Base-by-base conservation (phyloP, 2,329 filamentous ascomycete genomes). In the Cladophialophora exuberans region DNA sequence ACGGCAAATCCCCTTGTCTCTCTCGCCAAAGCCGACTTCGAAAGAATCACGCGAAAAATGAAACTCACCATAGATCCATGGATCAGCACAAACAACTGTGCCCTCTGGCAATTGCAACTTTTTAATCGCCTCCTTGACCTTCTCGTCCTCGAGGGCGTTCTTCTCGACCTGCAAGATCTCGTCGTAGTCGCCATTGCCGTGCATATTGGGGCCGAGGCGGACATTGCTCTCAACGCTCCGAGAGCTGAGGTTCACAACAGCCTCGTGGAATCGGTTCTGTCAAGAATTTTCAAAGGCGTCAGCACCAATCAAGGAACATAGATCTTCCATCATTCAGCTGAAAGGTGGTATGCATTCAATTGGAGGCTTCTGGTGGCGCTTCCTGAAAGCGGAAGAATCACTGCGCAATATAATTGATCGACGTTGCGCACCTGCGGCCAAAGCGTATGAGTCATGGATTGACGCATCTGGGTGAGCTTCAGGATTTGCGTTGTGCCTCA, bases 11-110 rank as follows among this genome's bases (percentile, higher is more conserved):
- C n/a, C 5, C 13, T 18, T 2, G 7, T 22, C 15, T 46, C 26
- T 26, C 11, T 6, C 17, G 4, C 33, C 2, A 17, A 6, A 11
- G 13, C 13, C 35, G 13, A 18, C 6, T 13, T 5, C 23, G 7
- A 15, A 17, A 28, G 18, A 39, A 17, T 39, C 13, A 25, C 30
- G 5, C 30, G 7, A 2, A 35, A 25, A 15, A n/a, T n/a, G n/a
- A 6, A 18, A 10, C 56, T 67, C 72, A 67, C 80, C 83, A 59
- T 90, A 91, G 31, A 89, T 89, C 88, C 87, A 91, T 0, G 82
- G 82, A 59, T 85, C 83, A 46, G 77, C 75, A 57, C 83, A 79
- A 17, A 86, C 74, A 1, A 76, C 76, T 5, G 81, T 76, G 17
- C 81, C 82, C 59, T 80, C 70, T 0, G 83, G 83, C 0, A 86